Conservation (phyloP, 345 rosid genomes). For the Aurinia saxatilis region DNA sequence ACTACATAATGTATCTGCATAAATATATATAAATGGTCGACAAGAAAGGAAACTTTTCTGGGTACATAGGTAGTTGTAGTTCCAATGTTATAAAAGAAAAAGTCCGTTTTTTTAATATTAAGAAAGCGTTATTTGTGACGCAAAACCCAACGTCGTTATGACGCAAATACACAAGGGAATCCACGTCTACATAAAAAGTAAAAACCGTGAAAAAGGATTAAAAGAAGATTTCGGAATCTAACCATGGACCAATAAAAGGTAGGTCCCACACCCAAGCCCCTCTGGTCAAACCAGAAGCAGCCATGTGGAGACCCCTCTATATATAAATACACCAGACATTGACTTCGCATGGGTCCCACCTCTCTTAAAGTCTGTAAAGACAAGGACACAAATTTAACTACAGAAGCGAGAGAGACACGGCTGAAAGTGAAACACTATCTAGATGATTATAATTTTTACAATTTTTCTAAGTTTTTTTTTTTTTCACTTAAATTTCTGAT, state of each 20-base stretch:
- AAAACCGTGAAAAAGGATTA: background rate
- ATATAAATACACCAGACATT: constrained; percentile 5
- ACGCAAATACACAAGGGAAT: constrained; percentile 7
- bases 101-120: too few relatives aligned
- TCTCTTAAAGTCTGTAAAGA: constrained; percentile 19
- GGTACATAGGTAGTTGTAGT: too few relatives aligned
- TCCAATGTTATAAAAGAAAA: too few relatives aligned
- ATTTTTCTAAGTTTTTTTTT: background rate
- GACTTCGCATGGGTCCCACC: constrained; percentile 24
- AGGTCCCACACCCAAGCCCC: constrained; percentile 1
- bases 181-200: constrained; percentile 7
- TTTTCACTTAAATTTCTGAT: background rate
- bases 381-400: constrained; percentile 17
- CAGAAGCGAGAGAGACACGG: constrained; percentile 27
- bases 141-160: background rate
- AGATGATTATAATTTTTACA: background rate
- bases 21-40: too few relatives aligned
- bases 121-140: constrained; percentile 5
- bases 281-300: constrained; percentile 23
- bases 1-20: too few relatives aligned
- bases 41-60: too few relatives aligned
- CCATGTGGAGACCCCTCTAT: constrained; percentile 25
- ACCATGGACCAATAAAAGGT: constrained; percentile 17
- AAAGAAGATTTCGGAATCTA: constrained; percentile 19
- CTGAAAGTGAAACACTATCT: constrained; percentile 22